A percentile compares a stretch with the other conserved stretches of the same genome.
These are phyloP conservation scores for Apophysomyces ossiformis DNA, from an alignment of 371 early-diverging fungal genomes.

Conservation along the genomic window DNA sequence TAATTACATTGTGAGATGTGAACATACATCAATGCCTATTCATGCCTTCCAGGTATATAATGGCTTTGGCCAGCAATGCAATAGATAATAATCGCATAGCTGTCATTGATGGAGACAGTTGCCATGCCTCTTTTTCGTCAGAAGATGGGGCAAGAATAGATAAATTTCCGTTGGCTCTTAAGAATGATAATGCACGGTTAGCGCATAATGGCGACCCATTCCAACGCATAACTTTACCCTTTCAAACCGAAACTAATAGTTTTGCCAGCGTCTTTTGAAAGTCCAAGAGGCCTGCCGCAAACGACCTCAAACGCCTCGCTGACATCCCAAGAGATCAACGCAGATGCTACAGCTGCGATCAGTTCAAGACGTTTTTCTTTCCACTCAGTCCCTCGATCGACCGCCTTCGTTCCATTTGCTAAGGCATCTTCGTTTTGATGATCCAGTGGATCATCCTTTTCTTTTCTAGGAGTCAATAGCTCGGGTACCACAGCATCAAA, in stretches of 20 bases:
- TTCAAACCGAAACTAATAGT: constrained; percentile 60
- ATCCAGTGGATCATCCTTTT: constrained; percentile 47
- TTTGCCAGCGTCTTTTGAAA: constrained; percentile 27
- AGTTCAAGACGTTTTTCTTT: constrained; percentile 29
- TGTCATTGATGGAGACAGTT: constrained; percentile 63
- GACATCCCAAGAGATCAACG: constrained; percentile 61
- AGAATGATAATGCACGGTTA: background rate
- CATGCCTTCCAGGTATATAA: constrained; percentile 46
- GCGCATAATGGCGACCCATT: background rate
- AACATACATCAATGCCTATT: constrained; percentile 16
- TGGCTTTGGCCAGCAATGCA: constrained; percentile 56
- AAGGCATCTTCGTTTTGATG: constrained; percentile 19
- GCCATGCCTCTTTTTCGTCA: constrained; percentile 56
- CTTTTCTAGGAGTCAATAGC: constrained; percentile 26
- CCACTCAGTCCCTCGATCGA: constrained; percentile 18
- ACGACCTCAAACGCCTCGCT: constrained; percentile 45
- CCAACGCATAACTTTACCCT: constrained; percentile 49
- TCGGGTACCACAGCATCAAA: constrained; percentile 46
- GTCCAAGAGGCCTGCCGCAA: constrained; percentile 30
- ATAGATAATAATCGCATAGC: constrained; percentile 65
- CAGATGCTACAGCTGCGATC: constrained; percentile 49
- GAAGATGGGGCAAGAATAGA: constrained; percentile 57
- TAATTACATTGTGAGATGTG: constrained; percentile 14
- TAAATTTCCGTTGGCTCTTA: constrained; percentile 57
- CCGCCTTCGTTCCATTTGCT: background rate